Evolutionary conservation across 1,139 yeast genomes (phyloP).

Genomic region (Blastobotrys petasosporus): DNA sequence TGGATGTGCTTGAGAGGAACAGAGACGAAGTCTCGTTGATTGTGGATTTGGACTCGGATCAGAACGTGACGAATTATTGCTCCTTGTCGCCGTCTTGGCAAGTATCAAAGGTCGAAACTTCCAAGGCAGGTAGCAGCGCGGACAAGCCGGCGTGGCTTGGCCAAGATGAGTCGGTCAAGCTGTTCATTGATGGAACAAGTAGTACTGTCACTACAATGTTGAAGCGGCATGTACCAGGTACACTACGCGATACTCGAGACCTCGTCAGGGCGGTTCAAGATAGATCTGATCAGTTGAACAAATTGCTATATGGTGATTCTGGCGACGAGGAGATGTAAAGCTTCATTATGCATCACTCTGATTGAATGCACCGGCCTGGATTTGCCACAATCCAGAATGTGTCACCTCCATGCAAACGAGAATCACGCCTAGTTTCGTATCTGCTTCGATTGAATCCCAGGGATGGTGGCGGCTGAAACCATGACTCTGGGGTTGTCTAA

Average conservation of each 20-base stretch:
- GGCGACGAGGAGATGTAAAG: background rate
- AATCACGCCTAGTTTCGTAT: no score
- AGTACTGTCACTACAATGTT: conserved; percentile 13
- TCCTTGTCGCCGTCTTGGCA: conserved; percentile 39
- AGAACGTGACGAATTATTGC: conserved; percentile 26
- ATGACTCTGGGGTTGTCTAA: no score
- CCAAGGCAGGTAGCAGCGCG: conserved; percentile 10
- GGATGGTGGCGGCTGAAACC: no score
- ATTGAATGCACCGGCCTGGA: no score
- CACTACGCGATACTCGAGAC: conserved; percentile 13
- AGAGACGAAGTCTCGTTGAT: conserved; percentile 31
- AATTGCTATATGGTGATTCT: conserved; percentile 3
- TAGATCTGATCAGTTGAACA: conserved; percentile 22
- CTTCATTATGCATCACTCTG: no score
- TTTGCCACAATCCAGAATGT: no score
- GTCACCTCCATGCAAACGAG: no score
- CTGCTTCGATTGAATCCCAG: no score
- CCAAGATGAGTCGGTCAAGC: conserved; percentile 14
- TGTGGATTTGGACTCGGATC: conserved; percentile 35
- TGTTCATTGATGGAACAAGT: conserved; percentile 22
- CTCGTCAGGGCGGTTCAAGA: conserved; percentile 20
- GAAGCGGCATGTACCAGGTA: conserved; percentile 6
- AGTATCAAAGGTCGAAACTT: conserved; percentile 22
- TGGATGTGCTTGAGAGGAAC: conserved; percentile 30
- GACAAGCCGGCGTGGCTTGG: conserved; percentile 16